Percentiles rank a stretch among this genome's conserved stretches.
Evolutionary conservation across 106 monocot genomes (phyloP).

Genomic region (Xerophyta viscosa): DNA sequence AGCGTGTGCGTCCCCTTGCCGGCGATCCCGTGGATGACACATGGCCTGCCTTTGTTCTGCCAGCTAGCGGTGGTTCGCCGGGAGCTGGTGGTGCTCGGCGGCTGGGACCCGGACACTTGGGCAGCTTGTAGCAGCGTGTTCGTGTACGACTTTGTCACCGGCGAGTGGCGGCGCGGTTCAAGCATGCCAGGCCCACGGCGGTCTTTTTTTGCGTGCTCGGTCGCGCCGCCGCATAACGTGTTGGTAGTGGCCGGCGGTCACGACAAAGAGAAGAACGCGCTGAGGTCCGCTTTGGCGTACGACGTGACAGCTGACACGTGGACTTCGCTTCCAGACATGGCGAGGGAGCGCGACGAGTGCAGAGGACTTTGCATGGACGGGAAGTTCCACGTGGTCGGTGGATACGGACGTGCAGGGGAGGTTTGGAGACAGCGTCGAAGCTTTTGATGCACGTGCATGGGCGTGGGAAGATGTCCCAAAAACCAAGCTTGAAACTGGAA

Average conservation of each 20-base stretch:
- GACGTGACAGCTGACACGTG: conserved; percentile 55
- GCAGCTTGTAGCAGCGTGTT: conserved; percentile 27
- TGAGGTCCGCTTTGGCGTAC: conserved; percentile 55
- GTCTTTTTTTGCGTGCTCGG: conserved; percentile 71
- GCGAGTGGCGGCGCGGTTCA: conserved; percentile 31
- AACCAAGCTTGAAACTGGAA: conserved; percentile 12
- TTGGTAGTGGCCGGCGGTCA: conserved; percentile 74
- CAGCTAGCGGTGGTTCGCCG: conserved; percentile 21
- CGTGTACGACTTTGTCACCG: conserved; percentile 42
- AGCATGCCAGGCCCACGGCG: conserved; percentile 41
- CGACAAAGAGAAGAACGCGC: conserved; percentile 82
- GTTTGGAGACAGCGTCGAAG: conserved; percentile 28
- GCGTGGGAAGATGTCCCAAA: conserved; percentile 28
- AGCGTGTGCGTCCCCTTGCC: conserved; percentile 25
- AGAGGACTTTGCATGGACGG: conserved; percentile 38
- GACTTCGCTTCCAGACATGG: conserved; percentile 53
- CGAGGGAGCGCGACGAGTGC: conserved; percentile 58
- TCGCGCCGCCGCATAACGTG: conserved; percentile 6
- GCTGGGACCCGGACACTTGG: conserved; percentile 45
- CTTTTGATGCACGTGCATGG: neutral
- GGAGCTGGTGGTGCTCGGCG: conserved; percentile 29
- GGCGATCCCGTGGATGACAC: conserved; percentile 16
- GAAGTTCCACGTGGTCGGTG: conserved; percentile 37
- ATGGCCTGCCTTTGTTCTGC: conserved; percentile 49
- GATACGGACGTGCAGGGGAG: conserved; percentile 49